Evolutionary conservation across 345 rosid genomes (phyloP), one percentile per base, ranked within the genome.

Genomic region (Arabis hirsuta): DNA sequence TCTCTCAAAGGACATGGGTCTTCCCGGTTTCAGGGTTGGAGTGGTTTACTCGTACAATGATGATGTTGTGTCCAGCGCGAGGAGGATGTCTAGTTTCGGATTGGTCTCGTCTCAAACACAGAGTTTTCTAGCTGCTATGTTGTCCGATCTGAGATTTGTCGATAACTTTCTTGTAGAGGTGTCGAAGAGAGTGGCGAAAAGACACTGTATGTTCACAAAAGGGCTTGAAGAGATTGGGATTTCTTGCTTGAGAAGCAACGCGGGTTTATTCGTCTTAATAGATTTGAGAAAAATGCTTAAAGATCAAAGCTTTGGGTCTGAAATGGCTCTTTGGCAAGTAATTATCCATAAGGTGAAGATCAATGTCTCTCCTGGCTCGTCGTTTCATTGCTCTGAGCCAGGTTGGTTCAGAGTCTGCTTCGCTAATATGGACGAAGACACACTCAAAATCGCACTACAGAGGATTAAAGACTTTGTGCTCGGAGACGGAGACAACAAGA

Each of bases 1-100:
- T 62, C 83, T 85, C 9, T 85, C 89, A 2, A 85, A 85, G 34
- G 89, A 83, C 55, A 79, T 85, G 47, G 87, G 89, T 5, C 82
- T 83, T 12, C 87, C 89, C 0, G 89, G 89, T 13, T 85, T 85
- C 60, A 72, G 85, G 6, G 87, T 83, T 19, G 89, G 85, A 44
- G 80, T 85, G 55, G 68, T 85, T 62, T 85, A 85, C 65, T 83
- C 89, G 4, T 79, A 81, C 58, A 81, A 80, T 54, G 82, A 81
- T 27, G 52, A 22, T 39, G 87, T 85, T 16, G 87, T 85, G 22
- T 58, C 87, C 0, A 75, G 83, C 6, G 87, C 89, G 3, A 76
- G 85, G 12, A 83, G 74, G 52, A 85, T 85, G 89, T 85, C 89
- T 4, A 85, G 87, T 64, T 85, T 85, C 45, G 85, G 84, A 3